Evolutionary conservation across 2,329 filamentous ascomycete species (phyloP).

Genomic region (Trichophaea hybrida): DNA sequence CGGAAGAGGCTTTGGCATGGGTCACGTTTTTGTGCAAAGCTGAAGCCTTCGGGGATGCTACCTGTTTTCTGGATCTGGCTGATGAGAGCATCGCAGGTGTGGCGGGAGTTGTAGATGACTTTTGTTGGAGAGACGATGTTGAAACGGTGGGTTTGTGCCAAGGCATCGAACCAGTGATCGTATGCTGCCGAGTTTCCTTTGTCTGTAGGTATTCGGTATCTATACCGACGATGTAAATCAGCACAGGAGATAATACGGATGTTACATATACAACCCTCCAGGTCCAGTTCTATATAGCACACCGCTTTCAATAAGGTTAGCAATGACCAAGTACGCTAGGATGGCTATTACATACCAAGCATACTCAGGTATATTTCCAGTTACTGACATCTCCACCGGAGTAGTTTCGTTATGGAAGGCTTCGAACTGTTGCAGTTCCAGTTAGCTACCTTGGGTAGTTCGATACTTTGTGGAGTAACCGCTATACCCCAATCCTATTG

Average conservation of each 20-base stretch:
- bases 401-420: neutral
- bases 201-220: conserved; percentile 40
- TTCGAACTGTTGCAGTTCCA: neutral
- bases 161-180: conserved; percentile 71
- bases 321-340: neutral
- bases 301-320: conserved; percentile 39
- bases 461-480: too few relatives aligned
- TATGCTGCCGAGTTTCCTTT: conserved; percentile 45
- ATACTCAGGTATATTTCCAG: conserved; percentile 55
- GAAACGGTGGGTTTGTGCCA: conserved; percentile 58
- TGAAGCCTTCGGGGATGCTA: conserved; percentile 38
- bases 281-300: conserved; percentile 62
- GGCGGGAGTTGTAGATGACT: conserved; percentile 57
- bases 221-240: neutral
- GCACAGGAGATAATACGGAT: neutral
- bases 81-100: conserved; percentile 50
- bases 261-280: conserved; percentile 38
- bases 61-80: conserved; percentile 48
- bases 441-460: too few relatives aligned
- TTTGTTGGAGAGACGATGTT: conserved; percentile 42
- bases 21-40: conserved; percentile 58
- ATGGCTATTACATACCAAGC: conserved; percentile 27
- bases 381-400: conserved; percentile 50
- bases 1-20: conserved; percentile 59
- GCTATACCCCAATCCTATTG: neutral